Base-by-base conservation (phyloP, 768 basidiomycete genomes). In the Lactifluus subvellereus region DNA sequence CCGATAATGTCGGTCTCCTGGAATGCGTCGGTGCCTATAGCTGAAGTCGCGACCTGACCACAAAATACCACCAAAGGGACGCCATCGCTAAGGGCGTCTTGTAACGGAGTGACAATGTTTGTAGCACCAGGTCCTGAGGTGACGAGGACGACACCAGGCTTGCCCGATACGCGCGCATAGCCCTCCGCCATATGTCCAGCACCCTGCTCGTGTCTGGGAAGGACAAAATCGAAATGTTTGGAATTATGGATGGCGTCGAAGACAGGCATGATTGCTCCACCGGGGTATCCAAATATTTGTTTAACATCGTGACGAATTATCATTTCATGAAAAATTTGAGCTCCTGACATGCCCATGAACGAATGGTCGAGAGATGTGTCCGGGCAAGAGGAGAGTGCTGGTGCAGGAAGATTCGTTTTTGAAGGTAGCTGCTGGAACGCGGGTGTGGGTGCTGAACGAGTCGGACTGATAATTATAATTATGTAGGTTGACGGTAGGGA, bases 171-270 rank as follows among this genome's bases (percentile, higher is more conserved):
- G 52, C 95, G 89, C 38, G 96, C 96, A 73, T 99, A 99, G 0
- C 96, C 96, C 73, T 98, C 94, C 2, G 95, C 96, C 95, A 98
- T 99, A 76, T 99, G 96, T 0, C 96, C 96, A 1, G 94, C 96
- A 43, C 97, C 97, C 72, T 99, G 96, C 73, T 99, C 96, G 71
- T 99, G 96, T 33, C 97, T 84, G 10, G 96, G 96, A 18, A 98
- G 85, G 64, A 99, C 82, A 69, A 99, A 99, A 64, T 97, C 85
- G 68, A 98, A 98, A 74, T 97, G 88, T 3, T 86, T 82, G 6
- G 94, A 96, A 74, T 96, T 88, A 81, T 98, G 88, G 76, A 98
- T 99, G 73, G 97, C 97, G 74, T 99, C 96, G 75, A 98, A 99
- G 16, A 99, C 97, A 64, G 96, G 97, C 40, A 98, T 85, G 75